These are phyloP conservation scores for Penicillium corylophilum DNA, from an alignment of 2,329 filamentous ascomycete species.

Conservation along the genomic window DNA sequence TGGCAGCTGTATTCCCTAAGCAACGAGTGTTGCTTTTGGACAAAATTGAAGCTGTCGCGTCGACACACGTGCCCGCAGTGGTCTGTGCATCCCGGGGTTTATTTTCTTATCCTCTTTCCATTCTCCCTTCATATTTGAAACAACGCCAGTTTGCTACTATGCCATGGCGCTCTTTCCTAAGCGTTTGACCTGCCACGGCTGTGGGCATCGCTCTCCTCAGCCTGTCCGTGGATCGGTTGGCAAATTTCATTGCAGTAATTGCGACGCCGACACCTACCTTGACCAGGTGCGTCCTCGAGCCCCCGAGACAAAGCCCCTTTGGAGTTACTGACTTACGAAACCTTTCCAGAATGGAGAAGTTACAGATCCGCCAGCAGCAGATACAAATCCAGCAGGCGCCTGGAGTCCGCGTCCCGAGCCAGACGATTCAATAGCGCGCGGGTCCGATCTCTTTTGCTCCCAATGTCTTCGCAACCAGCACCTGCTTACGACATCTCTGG, in stretches of 20 bases:
- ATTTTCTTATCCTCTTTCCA: constrained; percentile 13
- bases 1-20: background rate
- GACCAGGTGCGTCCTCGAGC: constrained; percentile 66
- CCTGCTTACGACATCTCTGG: constrained; percentile 70
- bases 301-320: background rate
- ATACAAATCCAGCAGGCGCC: constrained; percentile 48
- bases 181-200: constrained; percentile 76
- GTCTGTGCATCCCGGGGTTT: constrained; percentile 16
- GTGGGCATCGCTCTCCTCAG: constrained; percentile 65
- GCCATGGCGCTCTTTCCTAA: constrained; percentile 46
- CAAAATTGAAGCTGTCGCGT: constrained; percentile 16
- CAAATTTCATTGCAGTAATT: constrained; percentile 72
- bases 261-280: constrained; percentile 84
- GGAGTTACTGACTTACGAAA: constrained; percentile 18
- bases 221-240: constrained; percentile 58
- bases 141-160: constrained; percentile 14
- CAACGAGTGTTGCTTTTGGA: constrained; percentile 1
- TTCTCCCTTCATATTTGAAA: constrained; percentile 13
- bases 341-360: constrained; percentile 73
- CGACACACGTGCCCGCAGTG: constrained; percentile 21
- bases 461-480: constrained; percentile 88
- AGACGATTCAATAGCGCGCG: constrained; percentile 31
- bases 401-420: constrained; percentile 48
- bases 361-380: constrained; percentile 73
- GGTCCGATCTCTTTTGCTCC: constrained; percentile 61